Evolutionary conservation across 2,329 filamentous ascomycete genomes (phyloP), one percentile per base, ranked within the genome.

Genomic region (Thelonectria discophora): DNA sequence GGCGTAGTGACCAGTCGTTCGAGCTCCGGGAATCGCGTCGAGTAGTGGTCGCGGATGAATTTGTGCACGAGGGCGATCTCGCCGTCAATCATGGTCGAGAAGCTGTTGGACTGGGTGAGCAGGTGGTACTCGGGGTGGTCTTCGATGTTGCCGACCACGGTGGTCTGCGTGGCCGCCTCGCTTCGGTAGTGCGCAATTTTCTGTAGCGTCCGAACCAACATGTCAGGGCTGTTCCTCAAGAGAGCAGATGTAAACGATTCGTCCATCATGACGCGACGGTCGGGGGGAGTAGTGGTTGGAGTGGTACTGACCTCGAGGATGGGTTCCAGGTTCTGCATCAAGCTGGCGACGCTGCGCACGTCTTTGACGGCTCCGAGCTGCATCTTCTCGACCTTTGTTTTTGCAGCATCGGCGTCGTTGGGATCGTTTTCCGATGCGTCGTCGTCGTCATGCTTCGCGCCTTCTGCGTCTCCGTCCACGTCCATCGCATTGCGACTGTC

Each of bases 11-110:
- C 90, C 34, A 99, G 86, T 18, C 86, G 86, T 77, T 99, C 95
- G 42, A 99, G 86, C 77, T 97, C 94, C 0, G 95, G 94, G 72
- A 98, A 99, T 63, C 94, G 88, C 17, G 91, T 85, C 10, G 94
- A 97, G 80, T 99, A 99, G 78, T 97, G 93, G 73, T 99, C 95
- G 72, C 94, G 88, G 62, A 97, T 93, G 77, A 93, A 96, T 79
- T 99, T 99, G 83, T 99, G 95, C 20, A 98, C 92, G 8, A 95
- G 86, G 34, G 91, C 91, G 47, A 98, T 91, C 77, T 98, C 94
- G 74, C 92, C 92, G 69, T 97, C 94, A 68, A 98, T 97, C 65
- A 91, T 90, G 6, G 94, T 96, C 1, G 95, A 97, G 8, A 97
- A 84, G 21, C 90, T 91, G 75, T 97, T 97, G 15, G 93, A 93